Evolutionary conservation across 2,329 filamentous ascomycete genomes (phyloP).

Genomic region (Epichloe hybrida): DNA sequence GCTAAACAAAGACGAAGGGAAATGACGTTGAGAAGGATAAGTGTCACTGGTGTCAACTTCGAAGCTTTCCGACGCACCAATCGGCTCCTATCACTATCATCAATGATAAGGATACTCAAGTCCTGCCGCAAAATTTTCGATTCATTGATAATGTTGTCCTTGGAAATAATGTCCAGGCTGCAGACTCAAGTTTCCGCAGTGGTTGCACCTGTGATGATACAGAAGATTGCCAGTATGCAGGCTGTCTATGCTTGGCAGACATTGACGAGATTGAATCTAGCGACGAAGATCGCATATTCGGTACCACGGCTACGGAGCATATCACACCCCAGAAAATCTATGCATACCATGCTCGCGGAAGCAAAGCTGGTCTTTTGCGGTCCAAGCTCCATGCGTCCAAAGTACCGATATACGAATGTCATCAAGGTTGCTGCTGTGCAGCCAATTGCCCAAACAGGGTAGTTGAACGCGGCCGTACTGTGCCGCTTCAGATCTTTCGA

Average conservation of each 20-base stretch:
- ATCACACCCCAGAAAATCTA: conserved; percentile 29
- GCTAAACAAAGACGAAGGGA: conserved; percentile 13
- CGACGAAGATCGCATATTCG: conserved; percentile 11
- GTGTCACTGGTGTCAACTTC: conserved; percentile 52
- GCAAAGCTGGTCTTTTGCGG: conserved; percentile 37
- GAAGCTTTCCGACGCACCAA: conserved; percentile 35
- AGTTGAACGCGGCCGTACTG: conserved; percentile 57
- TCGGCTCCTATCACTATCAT: conserved; percentile 45
- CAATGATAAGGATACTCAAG: conserved; percentile 45
- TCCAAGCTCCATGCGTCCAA: conserved; percentile 38
- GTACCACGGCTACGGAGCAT: conserved; percentile 10
- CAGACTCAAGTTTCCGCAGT: conserved; percentile 46
- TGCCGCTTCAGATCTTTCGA: conserved; percentile 65
- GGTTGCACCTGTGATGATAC: conserved; percentile 55
- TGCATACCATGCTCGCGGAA: conserved; percentile 48
- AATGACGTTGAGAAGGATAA: conserved; percentile 23
- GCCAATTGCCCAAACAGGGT: conserved; percentile 57
- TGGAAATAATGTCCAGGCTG: conserved; percentile 43
- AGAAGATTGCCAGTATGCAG: conserved; percentile 51
- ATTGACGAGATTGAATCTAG: conserved; percentile 23
- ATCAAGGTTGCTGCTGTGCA: conserved; percentile 54
- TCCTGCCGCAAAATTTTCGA: conserved; percentile 48
- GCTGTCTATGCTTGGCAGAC: conserved; percentile 57
- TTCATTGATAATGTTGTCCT: conserved; percentile 55
- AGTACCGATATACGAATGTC: conserved; percentile 67